Base-by-base conservation (phyloP, 441 rosid species). In the Aleurites moluccanus region DNA sequence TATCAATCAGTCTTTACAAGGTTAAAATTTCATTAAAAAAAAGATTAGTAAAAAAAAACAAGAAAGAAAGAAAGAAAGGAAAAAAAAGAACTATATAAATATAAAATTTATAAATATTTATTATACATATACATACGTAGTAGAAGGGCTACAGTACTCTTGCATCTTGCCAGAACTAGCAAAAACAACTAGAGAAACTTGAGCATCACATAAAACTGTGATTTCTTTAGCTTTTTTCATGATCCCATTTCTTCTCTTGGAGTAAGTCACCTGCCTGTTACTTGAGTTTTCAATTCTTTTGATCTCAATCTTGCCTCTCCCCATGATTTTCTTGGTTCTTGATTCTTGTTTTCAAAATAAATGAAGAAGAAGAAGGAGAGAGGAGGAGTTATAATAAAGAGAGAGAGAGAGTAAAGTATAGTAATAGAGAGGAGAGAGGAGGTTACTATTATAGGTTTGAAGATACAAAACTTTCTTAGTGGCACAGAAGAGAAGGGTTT, bases 291-390 rank as follows among this genome's bases (percentile, higher is more conserved):
- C 99, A 72, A 95, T 93, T 85, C 96, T 89, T 88, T 91, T 95
- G 82, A 95, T 93, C 91, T 93, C 98, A 69, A 91, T 91, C 88
- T 90, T 93, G 1, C 97, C 99, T 83, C 99, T 89, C 64, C 98
- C 99, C 98, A 92, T 91, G 9, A 65, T 60, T 76, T 69, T 73
- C 44, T 20, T 28, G 70, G 61, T 69, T 74, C 71, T 68, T 73
- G 40, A 38, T 78, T 83, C 52, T 49, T 53, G 35, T 52, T 75
- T 35, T 67, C 47, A 56, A n/a, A 61, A 42, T 18, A 27, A 59
- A 74, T 70, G 76, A 68, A 55, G 82, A n/a, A 68, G 0, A 30
- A 47, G 10, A 79, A 76, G 20, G 69, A 11, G 76, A 42, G 27
- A 33, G n/a, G n/a, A 72, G 81, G 66, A 64, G 20, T 53, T 65